Evolutionary conservation across 495 filamentous ascomycete species (phyloP), one percentile per base, ranked within the genome.

Genomic region (Cairneyella variabilis): DNA sequence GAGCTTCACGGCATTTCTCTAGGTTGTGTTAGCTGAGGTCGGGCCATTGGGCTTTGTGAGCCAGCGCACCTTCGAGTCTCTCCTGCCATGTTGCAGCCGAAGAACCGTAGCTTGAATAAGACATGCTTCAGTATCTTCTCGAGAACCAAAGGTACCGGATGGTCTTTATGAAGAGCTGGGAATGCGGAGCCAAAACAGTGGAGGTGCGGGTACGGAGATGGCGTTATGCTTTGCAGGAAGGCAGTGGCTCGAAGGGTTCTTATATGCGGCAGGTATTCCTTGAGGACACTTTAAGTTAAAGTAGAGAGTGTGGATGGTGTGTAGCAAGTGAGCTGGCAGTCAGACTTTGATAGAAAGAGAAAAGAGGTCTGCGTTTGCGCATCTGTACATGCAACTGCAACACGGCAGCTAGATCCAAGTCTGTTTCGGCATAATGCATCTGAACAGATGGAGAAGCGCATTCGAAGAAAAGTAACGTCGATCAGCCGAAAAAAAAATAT

Each of bases 1-100:
- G 78, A 34, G 62, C 70, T 43, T 71, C 69, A 43, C 68, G 69
- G 69, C 87, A 91, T 57, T 82, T 73, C 11, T 80, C 87, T 90
- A 63, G 25, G 53, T 43, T 28, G 40, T 46, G 59, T 67, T 51
- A 69, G 60, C 26, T 30, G 38, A 37, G 16, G 38, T 12, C 36
- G 14, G 27, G 20, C 17, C 2, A 36, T 23, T 20, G 37, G 34
- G 64, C 72, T 60, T 69, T n/a, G n/a, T n/a, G n/a, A n/a, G n/a
- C n/a, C n/a, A n/a, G n/a, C n/a, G n/a, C n/a, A 80, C 79, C 71
- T 56, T 72, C 57, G 34, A 83, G 74, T 61, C 71, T 74, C 26
- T 76, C 70, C 59, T 80, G 76, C 78, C 79, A 82, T 45, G 57
- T 59, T 51, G 36, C 52, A 41, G 37, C 36, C 16, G 37, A 36